phyloP scores from a whole-genome alignment of 176 grass and related monocot genomes.

The Carex parvula region DNA sequence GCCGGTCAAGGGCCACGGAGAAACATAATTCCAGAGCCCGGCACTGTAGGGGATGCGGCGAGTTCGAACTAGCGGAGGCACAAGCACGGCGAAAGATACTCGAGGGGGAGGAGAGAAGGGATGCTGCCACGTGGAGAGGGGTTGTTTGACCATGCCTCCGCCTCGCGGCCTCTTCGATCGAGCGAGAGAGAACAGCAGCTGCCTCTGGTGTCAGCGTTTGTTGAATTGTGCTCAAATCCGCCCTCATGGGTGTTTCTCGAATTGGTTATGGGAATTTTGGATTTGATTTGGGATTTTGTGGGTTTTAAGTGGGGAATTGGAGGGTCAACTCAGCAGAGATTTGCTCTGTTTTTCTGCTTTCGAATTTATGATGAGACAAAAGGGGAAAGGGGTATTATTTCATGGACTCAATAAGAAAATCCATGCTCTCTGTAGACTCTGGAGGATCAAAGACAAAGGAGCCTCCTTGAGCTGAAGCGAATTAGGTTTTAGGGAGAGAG shows the following conservation, averaged over 20 bases:
- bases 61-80: constrained; percentile 29
- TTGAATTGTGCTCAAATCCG: constrained; percentile 87
- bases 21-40: constrained; percentile 87
- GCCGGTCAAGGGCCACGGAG: constrained; percentile 79
- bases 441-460: not conserved
- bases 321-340: not conserved
- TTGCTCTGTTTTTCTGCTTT: not conserved
- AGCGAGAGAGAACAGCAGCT: constrained; percentile 57
- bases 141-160: constrained; percentile 67
- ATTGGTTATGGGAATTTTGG: not conserved
- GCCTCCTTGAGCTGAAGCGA: not conserved
- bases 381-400: not conserved
- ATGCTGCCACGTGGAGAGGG: constrained; percentile 77
- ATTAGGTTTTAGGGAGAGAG: not conserved
- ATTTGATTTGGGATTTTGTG: constrained; percentile 16
- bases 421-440: not conserved
- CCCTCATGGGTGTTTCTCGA: constrained; percentile 49
- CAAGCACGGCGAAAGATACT: constrained; percentile 65
- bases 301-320: not conserved
- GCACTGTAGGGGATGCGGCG: constrained; percentile 62
- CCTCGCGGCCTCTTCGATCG: constrained; percentile 64
- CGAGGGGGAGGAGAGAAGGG: constrained; percentile 54
- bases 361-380: not conserved
- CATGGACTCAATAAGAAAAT: not conserved
- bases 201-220: constrained; percentile 86